Conservation (phyloP, 495 filamentous ascomycete genomes). For the Extremus antarcticus region DNA sequence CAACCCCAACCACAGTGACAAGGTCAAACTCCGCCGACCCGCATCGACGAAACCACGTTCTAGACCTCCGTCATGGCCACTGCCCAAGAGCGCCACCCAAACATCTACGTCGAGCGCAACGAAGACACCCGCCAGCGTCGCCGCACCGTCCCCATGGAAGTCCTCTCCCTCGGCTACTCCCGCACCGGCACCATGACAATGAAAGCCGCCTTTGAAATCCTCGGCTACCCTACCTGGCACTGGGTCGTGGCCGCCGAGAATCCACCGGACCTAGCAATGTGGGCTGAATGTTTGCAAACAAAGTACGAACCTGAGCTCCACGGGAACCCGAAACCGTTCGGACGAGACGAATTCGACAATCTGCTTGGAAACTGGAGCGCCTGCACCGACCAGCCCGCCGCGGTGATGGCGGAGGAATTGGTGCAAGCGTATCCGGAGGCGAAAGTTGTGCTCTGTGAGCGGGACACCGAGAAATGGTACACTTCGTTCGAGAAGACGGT, state of each 20-base stretch:
- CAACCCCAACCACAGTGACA: too few relatives aligned
- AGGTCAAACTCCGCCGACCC: too few relatives aligned
- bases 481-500: slow-evolving; percentile 17
- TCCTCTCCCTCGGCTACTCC: slow-evolving; percentile 10
- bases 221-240: slow-evolving; percentile 15
- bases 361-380: slow-evolving; percentile 16
- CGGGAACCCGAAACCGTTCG: slow-evolving; percentile 6
- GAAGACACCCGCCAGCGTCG: slow-evolving; percentile 1
- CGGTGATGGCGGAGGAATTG: slow-evolving; percentile 10
- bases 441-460: slow-evolving; percentile 33
- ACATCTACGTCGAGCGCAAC: slow-evolving; percentile 5
- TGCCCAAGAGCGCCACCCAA: neutral
- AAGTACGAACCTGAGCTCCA: slow-evolving; percentile 20
- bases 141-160: slow-evolving; percentile 12
- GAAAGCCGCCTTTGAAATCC: slow-evolving; percentile 8
- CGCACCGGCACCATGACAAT: slow-evolving; percentile 16
- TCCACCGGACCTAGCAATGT: slow-evolving; percentile 7
- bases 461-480: slow-evolving; percentile 37
- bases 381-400: slow-evolving; percentile 4
- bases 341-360: slow-evolving; percentile 13
- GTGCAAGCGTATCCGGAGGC: slow-evolving; percentile 25
- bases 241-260: slow-evolving; percentile 4
- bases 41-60: too few relatives aligned
- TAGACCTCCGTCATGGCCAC: slow-evolving; percentile 11
- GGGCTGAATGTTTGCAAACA: slow-evolving; percentile 3